Evolutionary conservation across 371 early-diverging fungal genomes (phyloP).

Genomic region (Zychaea mexicana): DNA sequence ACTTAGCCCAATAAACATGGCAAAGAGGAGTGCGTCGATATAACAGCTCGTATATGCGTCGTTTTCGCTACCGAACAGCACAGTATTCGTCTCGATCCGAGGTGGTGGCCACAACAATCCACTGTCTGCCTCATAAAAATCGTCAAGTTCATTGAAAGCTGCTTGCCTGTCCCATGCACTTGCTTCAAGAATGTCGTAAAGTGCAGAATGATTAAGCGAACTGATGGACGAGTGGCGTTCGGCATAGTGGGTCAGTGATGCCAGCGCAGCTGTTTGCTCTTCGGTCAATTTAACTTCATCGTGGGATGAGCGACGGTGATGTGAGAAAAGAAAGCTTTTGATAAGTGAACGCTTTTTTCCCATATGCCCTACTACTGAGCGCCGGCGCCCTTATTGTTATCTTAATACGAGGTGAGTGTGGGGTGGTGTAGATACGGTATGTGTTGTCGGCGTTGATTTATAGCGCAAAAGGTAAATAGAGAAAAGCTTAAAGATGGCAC

Average conservation of each 20-base stretch:
- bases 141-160: constrained; percentile 22
- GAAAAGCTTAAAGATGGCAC: too few species aligned
- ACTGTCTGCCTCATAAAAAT: constrained; percentile 38
- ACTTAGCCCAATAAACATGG: constrained; percentile 50
- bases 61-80: constrained; percentile 50
- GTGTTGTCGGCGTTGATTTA: too few species aligned
- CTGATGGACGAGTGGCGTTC: constrained; percentile 16
- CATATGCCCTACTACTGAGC: too few species aligned
- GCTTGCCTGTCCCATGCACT: constrained; percentile 29
- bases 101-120: constrained; percentile 22
- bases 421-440: too few species aligned
- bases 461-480: too few species aligned
- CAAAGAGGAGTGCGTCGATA: constrained; percentile 54
- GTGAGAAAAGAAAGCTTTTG: background rate
- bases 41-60: constrained; percentile 58
- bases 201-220: constrained; percentile 11
- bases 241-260: constrained; percentile 20
- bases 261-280: background rate
- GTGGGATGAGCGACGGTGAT: background rate
- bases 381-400: too few species aligned
- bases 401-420: too few species aligned
- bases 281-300: background rate
- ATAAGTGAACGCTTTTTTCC: background rate
- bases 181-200: constrained; percentile 15
- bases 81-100: background rate